Base-by-base conservation (phyloP, 75 land plant genomes). In the Pinus albicaulis region DNA sequence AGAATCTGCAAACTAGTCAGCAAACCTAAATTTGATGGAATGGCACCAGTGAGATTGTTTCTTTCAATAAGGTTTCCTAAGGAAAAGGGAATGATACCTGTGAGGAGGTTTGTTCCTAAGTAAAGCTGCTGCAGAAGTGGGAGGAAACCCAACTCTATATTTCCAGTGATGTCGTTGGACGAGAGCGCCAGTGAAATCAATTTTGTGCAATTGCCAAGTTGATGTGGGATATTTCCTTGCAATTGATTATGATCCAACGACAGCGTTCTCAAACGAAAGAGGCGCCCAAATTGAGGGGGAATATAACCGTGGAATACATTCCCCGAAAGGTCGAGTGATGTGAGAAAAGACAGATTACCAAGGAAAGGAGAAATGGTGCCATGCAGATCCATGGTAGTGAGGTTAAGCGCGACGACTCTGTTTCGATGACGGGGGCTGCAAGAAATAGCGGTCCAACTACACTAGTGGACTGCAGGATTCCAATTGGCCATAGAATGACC, bases 31-130 rank as follows among this genome's bases (percentile, higher is more conserved):
- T 63, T 28, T 36, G 76, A 10, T 5, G 88, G 88, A 22, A 86
- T 85, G 34, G 74, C 38, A 25, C 84, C 87, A 24, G 63, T 74
- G 17, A 86, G 80, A 5, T 28, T 19, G 56, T 85, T 85, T 34
- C 15, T 83, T 34, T 34, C 36, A 34, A 34, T 1, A 34, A 34
- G 36, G 36, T 34, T 34, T 34, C 36, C 36, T 34, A 34, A 34
- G 36, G 36, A 34, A 34, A 34, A 34, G 36, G 36, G 36, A 34
- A 34, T 34, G 36, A 2, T 34, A 34, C 36, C 86, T 4, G 80
- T 77, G 77, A 85, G 36, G 41, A 76, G 81, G 78, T 81, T 85
- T 72, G 81, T 70, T 13, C 82, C 74, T 4, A 83, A 23, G 15
- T 64, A 64, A 3, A 78, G 14, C 26, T 66, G 75, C 0, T 64